phyloP scores from a whole-genome alignment of 306 rosid species.

The Vigna trinervia region DNA sequence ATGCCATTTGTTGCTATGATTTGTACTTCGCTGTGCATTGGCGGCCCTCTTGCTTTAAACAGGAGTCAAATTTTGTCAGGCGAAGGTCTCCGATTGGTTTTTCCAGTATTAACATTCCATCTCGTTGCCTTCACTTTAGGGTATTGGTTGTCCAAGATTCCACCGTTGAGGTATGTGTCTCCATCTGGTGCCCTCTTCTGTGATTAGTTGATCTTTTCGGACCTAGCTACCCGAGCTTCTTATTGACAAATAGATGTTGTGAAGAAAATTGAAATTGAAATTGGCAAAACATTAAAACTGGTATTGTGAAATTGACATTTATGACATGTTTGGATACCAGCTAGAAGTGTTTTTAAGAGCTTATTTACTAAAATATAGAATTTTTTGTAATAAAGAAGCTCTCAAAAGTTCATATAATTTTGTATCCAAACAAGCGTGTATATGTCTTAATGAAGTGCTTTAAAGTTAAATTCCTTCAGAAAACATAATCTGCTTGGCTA shows the following conservation, averaged over 20 bases:
- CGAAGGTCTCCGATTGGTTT: constrained; percentile 78
- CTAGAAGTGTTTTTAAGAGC: no score
- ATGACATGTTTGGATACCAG: no score
- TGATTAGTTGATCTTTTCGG: constrained; percentile 1
- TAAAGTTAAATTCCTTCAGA: constrained; percentile 25
- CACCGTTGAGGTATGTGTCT: constrained; percentile 69
- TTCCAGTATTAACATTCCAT: constrained; percentile 82
- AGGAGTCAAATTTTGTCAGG: constrained; percentile 72
- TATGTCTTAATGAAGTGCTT: background rate
- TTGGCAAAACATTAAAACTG: background rate
- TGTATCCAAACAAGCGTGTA: background rate
- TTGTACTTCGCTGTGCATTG: constrained; percentile 96
- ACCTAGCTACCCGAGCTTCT: background rate
- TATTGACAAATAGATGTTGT: background rate
- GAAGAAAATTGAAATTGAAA: constrained; percentile 6
- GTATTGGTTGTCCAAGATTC: constrained; percentile 84
- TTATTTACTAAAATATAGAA: no score
- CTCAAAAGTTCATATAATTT: no score
- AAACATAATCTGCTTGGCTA: constrained; percentile 12
- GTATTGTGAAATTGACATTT: background rate
- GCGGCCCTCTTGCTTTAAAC: constrained; percentile 94
- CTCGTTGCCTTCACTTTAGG: constrained; percentile 77
- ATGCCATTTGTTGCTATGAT: constrained; percentile 97
- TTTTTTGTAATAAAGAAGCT: no score
- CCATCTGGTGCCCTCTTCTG: background rate